Evolutionary conservation across 768 basidiomycete genomes (phyloP), one percentile per base, ranked within the genome.

Genomic region (Pulveroboletus sp.): DNA sequence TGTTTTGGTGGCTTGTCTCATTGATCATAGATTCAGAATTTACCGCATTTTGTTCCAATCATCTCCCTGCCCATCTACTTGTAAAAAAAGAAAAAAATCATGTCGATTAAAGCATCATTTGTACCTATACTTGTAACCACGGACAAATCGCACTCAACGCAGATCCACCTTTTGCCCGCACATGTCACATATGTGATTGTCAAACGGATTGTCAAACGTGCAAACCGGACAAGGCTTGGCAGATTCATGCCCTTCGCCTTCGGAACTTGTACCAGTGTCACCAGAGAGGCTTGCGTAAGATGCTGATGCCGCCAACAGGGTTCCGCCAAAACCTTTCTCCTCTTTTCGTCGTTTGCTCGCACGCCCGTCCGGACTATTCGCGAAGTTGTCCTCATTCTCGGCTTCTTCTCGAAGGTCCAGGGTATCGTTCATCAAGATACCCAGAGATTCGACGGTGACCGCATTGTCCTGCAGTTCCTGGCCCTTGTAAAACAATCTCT

Each of bases 271-370:
- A 37, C 56, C 56, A 19, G 67, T 61, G 52, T 67, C 65, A 46
- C 56, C 59, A 38, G 59, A 52, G n/a, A 67, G 51, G 52, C 47
- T 60, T 40, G 64, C 62, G 47, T 65, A 55, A 54, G 51, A 51
- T 43, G 64, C 45, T 43, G 64, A 62, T 55, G 77, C 72, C 38
- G 79, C 79, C 27, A 90, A 74, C 37, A 90, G 63, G 20, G 89
- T 91, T 21, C 89, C 88, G 43, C 77, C 77, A 62, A 91, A 91
- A 3, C 84, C 89, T 53, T 72, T 74, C 67, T 87, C 85, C 40
- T 78, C 75, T 48, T 74, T 71, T 49, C 72, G 71, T 57, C 71
- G 73, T 59, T 72, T 74, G 35, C 56, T 59, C 24, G 66, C 62
- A 44, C 61, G 64, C 31, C 72, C 71, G 9, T 71, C 76, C 20